phyloP scores from a whole-genome alignment of 257 asterid species.

The Linderniella brevidens region DNA sequence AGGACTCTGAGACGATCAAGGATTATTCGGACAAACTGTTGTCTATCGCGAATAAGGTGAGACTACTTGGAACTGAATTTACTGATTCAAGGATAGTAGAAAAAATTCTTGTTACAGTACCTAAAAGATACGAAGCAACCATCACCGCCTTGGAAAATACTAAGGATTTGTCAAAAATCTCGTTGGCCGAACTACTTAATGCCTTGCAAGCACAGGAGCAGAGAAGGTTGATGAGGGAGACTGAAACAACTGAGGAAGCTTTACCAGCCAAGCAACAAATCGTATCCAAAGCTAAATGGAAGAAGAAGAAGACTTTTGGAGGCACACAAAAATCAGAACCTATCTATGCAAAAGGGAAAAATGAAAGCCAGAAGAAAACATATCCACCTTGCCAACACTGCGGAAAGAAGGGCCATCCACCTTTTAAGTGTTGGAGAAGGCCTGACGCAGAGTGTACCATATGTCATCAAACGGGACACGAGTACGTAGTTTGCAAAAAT shows the following conservation, averaged over 20 bases:
- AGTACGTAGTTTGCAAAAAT: not conserved
- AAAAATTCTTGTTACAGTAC: not conserved
- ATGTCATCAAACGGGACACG: slow-evolving; percentile 1
- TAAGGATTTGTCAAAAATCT: not conserved
- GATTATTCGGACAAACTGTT: not conserved
- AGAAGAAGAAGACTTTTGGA: not conserved
- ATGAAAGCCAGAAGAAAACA: not conserved
- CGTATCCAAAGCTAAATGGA: not conserved
- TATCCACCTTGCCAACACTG: slow-evolving; percentile 2
- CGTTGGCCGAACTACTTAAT: not conserved
- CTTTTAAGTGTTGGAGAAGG: slow-evolving; percentile 7
- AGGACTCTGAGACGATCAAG: slow-evolving; percentile 5
- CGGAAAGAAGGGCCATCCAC: slow-evolving; percentile 4
- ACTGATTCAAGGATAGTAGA: not conserved
- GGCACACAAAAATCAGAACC: not conserved
- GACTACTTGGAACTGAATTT: not conserved
- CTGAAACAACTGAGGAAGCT: not conserved
- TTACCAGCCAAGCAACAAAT: not conserved
- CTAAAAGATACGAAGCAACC: not conserved
- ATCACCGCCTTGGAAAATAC: slow-evolving; percentile 1
- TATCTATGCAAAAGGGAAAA: not conserved
- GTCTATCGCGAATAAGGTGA: slow-evolving; percentile 1
- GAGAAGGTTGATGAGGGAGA: not conserved
- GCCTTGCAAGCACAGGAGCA: slow-evolving; percentile 1
- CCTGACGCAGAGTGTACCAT: not conserved